These are phyloP conservation scores for Penicillium coprophilum DNA, from an alignment of 495 filamentous ascomycete species.

Conservation along the genomic window DNA sequence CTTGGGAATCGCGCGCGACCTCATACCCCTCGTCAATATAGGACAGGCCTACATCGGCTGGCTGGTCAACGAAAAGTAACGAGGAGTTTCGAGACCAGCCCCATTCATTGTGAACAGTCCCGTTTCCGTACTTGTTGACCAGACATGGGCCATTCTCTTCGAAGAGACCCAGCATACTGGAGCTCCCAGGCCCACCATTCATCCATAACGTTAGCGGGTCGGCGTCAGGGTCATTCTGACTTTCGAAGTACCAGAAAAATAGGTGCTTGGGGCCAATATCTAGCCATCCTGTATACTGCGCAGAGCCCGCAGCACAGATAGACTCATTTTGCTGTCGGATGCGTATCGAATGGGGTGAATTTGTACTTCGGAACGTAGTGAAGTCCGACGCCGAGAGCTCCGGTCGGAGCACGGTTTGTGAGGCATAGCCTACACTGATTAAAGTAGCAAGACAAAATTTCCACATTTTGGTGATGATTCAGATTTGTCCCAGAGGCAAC, in stretches of 20 bases:
- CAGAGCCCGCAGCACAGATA: slow-evolving; percentile 37
- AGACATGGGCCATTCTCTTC: slow-evolving; percentile 44
- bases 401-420: slow-evolving; percentile 13
- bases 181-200: slow-evolving; percentile 50
- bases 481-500: neutral
- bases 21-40: slow-evolving; percentile 38
- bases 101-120: slow-evolving; percentile 45
- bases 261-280: slow-evolving; percentile 44
- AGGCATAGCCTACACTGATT: slow-evolving; percentile 9
- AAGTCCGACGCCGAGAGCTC: slow-evolving; percentile 11
- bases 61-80: slow-evolving; percentile 50
- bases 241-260: slow-evolving; percentile 64
- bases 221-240: slow-evolving; percentile 49
- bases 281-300: slow-evolving; percentile 44
- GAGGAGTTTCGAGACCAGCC: slow-evolving; percentile 48
- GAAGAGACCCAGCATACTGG: slow-evolving; percentile 41
- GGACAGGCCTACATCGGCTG: slow-evolving; percentile 44
- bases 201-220: slow-evolving; percentile 60
- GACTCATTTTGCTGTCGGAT: slow-evolving; percentile 41
- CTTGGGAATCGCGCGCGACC: slow-evolving; percentile 27
- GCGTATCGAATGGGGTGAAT: slow-evolving; percentile 37
- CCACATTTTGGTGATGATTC: neutral
- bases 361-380: slow-evolving; percentile 19
- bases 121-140: slow-evolving; percentile 39
- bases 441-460: slow-evolving; percentile 9